Evolutionary conservation across 768 basidiomycete species (phyloP).

Genomic region (Omphalotus guepiniiformis): DNA sequence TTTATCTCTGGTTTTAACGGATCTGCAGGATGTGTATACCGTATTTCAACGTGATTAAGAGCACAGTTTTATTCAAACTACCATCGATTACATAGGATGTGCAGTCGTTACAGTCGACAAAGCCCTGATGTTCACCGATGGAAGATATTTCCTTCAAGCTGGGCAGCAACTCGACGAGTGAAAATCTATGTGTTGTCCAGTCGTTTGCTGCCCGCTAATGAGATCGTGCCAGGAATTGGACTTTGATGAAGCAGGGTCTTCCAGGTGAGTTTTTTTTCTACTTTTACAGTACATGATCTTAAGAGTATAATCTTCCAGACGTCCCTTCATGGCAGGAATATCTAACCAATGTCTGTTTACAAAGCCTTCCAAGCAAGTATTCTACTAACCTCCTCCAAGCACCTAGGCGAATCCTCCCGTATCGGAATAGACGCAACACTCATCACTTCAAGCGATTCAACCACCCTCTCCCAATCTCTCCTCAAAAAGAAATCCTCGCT

Average conservation of each 20-base stretch:
- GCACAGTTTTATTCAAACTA: background rate
- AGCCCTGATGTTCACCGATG: conserved; percentile 91
- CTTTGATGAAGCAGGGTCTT: conserved; percentile 86
- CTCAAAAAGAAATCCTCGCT: conserved; percentile 53
- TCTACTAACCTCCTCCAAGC: conserved; percentile 30
- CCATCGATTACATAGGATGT: conserved; percentile 44
- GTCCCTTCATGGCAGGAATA: conserved; percentile 92
- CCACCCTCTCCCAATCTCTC: conserved; percentile 76
- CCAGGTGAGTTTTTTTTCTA: conserved; percentile 53
- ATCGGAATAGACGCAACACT: conserved; percentile 84
- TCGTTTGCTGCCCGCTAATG: conserved; percentile 1
- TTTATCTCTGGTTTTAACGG: conserved; percentile 95
- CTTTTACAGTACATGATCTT: conserved; percentile 9
- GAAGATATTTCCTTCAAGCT: conserved; percentile 92
- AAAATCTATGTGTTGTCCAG: background rate
- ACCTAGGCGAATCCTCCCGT: conserved; percentile 54
- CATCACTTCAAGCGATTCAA: conserved; percentile 59
- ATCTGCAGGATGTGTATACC: conserved; percentile 67
- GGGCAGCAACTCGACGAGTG: conserved; percentile 82
- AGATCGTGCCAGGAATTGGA: conserved; percentile 67
- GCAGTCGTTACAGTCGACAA: conserved; percentile 68
- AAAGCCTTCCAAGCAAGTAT: background rate
- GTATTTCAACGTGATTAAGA: background rate
- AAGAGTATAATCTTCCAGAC: conserved; percentile 38
- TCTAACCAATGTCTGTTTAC: conserved; percentile 61